Base-by-base conservation (phyloP, 176 grass and related monocot genomes). In the Tuctoria greenei region DNA sequence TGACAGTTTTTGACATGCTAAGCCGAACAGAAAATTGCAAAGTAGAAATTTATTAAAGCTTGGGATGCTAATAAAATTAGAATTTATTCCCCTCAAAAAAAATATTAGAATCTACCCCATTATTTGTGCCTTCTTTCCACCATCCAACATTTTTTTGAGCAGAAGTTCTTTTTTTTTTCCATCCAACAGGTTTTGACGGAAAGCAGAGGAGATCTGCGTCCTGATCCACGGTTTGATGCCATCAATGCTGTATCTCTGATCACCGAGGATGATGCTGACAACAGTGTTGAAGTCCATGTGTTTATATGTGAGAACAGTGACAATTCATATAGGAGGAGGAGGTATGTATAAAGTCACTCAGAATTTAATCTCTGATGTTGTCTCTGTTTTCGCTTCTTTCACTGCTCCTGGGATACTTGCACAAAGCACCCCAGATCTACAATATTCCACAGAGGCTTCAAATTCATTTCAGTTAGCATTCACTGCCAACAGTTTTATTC, bases 221-320 rank as follows among this genome's bases (percentile, higher is more conserved):
- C 94, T 64, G 91, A 97, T 73, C 94, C 94, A 60, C 82, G 76
- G 36, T 84, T 89, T 85, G 94, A 97, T 91, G 81, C 86, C 73
- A 89, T 97, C 45, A 93, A 97, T 76, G 83, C 78, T 77, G 85
- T 93, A 81, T 89, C 88, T 44, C 37, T 93, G 81, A 89, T 75
- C 45, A 66, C 93, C 55, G 81, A 89, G 79, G 94, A 93, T 66
- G 91, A 93, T 65, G 31, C 67, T 80, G 66, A 76, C 24, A 67
- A 55, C 71, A 72, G 46, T 64, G 57, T 85, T 42, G 91, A 89
- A 68, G 51, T 86, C 67, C 68, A 71, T 71, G 94, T 92, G 24
- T 74, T 91, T 85, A 79, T 97, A 76, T 58, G 59, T 74, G 83
- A 69, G 66, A 87, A 66, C 47, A 79, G 66, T 86, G 84, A 62